These are phyloP conservation scores for Pseudohalonectria lignicola DNA, from an alignment of 2,329 filamentous ascomycete species.

Conservation along the genomic window DNA sequence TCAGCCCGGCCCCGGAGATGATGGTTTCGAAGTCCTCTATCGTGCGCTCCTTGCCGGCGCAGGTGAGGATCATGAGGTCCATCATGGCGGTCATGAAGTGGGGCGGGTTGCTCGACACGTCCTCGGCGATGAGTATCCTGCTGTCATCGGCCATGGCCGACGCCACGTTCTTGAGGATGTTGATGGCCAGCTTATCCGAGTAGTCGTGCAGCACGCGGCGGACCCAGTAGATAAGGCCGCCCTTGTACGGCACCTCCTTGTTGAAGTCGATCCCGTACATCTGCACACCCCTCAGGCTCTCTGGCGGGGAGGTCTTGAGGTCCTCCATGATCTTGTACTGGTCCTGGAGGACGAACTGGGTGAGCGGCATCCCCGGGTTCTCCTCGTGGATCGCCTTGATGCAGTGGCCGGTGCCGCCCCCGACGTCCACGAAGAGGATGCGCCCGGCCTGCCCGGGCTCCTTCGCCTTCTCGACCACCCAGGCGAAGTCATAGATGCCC, in stretches of 20 bases:
- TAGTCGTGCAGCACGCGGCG: constrained; percentile 21
- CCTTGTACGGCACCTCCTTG: constrained; percentile 18
- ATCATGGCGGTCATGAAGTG: constrained; percentile 11
- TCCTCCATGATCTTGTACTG: constrained; percentile 16
- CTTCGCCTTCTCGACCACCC: constrained; percentile 10
- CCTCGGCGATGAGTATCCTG: constrained; percentile 20
- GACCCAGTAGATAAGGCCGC: constrained; percentile 19
- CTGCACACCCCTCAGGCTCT: constrained; percentile 1
- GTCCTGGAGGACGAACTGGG: constrained; percentile 20
- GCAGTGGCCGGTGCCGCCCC: constrained; percentile 18
- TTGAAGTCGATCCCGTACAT: constrained; percentile 19
- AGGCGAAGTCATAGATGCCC: constrained; percentile 17
- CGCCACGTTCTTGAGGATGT: constrained; percentile 8
- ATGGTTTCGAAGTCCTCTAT: constrained; percentile 14
- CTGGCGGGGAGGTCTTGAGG: constrained; percentile 5
- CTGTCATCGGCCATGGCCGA: constrained; percentile 19
- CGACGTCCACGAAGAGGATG: constrained; percentile 19
- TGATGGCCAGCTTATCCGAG: constrained; percentile 13
- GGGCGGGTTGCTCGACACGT: constrained; percentile 16
- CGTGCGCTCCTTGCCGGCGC: constrained; percentile 21
- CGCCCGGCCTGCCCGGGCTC: constrained; percentile 5
- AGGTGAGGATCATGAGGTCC: constrained; percentile 19
- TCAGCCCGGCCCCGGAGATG: constrained; percentile 13
- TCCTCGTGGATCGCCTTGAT: constrained; percentile 14
- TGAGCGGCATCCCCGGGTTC: constrained; percentile 12